phyloP scores from a whole-genome alignment of 495 filamentous ascomycete genomes.

The Penicillium arizonense region DNA sequence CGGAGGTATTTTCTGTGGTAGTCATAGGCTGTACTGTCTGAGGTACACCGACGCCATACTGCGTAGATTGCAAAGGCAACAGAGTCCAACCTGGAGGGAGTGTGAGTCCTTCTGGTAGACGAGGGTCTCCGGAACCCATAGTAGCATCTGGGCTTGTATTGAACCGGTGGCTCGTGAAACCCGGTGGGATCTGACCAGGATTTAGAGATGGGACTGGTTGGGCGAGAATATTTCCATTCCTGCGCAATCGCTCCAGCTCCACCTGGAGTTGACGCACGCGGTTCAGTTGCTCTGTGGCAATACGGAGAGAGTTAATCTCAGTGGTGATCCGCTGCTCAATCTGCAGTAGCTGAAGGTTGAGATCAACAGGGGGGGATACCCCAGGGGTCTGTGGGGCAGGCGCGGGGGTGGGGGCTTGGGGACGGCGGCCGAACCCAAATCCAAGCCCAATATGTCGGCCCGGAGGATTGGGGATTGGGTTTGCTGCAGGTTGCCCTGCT shows the following conservation, averaged over 20 bases:
- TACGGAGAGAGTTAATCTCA: slow-evolving; percentile 56
- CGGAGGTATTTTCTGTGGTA: slow-evolving; percentile 7
- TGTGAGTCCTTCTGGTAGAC: slow-evolving; percentile 68
- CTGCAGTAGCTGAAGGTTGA: slow-evolving; percentile 57
- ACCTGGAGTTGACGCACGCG: slow-evolving; percentile 55
- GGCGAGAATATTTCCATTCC: slow-evolving; percentile 32
- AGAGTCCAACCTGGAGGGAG: slow-evolving; percentile 78
- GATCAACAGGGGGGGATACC: slow-evolving; percentile 20
- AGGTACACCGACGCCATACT: slow-evolving; percentile 5
- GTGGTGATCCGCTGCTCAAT: slow-evolving; percentile 66
- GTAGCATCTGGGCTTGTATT: slow-evolving; percentile 30
- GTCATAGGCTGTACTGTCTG: slow-evolving; percentile 7
- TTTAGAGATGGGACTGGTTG: slow-evolving; percentile 13
- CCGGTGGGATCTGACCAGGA: slow-evolving; percentile 16
- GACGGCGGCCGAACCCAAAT: slow-evolving; percentile 44
- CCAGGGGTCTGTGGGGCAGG: slow-evolving; percentile 14
- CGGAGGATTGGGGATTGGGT: slow-evolving; percentile 23
- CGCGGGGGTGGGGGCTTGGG: slow-evolving; percentile 15
- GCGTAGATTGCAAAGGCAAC: slow-evolving; percentile 61
- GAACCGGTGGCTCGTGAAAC: slow-evolving; percentile 27
- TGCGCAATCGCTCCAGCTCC: slow-evolving; percentile 63
- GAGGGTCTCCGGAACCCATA: slow-evolving; percentile 61
- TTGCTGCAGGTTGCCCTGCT: slow-evolving; percentile 30
- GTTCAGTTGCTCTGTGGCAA: slow-evolving; percentile 56
- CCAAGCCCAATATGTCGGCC: slow-evolving; percentile 43